Conservation (phyloP, 1,284 basidiomycete genomes). For the Coriolopsis trogii region DNA sequence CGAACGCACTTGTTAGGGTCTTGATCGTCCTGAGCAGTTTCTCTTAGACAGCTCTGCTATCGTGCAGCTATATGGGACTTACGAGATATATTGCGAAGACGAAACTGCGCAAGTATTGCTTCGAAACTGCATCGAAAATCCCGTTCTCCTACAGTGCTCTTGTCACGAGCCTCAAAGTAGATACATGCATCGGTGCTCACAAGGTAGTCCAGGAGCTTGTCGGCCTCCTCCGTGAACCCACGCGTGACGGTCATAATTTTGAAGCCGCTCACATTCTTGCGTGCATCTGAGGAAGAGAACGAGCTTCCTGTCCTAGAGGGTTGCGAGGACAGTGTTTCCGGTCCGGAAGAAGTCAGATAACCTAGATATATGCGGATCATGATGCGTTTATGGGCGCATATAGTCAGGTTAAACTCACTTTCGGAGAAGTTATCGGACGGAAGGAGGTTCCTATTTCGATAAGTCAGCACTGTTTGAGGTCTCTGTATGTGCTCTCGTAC, state of each 20-base stretch:
- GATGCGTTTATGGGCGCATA: slow-evolving; percentile 10
- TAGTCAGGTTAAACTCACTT: slow-evolving; percentile 43
- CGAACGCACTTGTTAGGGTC: slow-evolving; percentile 73
- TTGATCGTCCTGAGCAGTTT: slow-evolving; percentile 59
- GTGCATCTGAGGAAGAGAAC: slow-evolving; percentile 32
- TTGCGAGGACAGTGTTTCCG: slow-evolving; percentile 42
- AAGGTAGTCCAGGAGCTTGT: slow-evolving; percentile 77
- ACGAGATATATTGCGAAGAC: slow-evolving; percentile 84
- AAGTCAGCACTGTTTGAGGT: neutral
- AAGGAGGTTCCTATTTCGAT: slow-evolving; percentile 58
- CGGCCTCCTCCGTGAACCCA: slow-evolving; percentile 78
- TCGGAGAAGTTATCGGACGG: slow-evolving; percentile 82
- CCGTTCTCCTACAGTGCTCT: slow-evolving; percentile 63
- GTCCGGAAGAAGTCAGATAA: slow-evolving; percentile 54
- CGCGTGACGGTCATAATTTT: slow-evolving; percentile 72
- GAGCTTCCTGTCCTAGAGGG: slow-evolving; percentile 39
- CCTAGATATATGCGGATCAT: slow-evolving; percentile 38
- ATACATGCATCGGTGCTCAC: slow-evolving; percentile 41
- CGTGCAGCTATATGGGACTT: slow-evolving; percentile 20
- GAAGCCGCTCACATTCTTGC: slow-evolving; percentile 53
- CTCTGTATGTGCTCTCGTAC: slow-evolving; percentile 37
- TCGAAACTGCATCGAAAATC: slow-evolving; percentile 78
- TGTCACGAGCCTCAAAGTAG: neutral
- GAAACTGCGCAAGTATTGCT: slow-evolving; percentile 76
- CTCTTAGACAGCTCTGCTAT: neutral